Evolutionary conservation across 176 grass and related monocot species (phyloP).

Genomic region (Triticum timopheevii): DNA sequence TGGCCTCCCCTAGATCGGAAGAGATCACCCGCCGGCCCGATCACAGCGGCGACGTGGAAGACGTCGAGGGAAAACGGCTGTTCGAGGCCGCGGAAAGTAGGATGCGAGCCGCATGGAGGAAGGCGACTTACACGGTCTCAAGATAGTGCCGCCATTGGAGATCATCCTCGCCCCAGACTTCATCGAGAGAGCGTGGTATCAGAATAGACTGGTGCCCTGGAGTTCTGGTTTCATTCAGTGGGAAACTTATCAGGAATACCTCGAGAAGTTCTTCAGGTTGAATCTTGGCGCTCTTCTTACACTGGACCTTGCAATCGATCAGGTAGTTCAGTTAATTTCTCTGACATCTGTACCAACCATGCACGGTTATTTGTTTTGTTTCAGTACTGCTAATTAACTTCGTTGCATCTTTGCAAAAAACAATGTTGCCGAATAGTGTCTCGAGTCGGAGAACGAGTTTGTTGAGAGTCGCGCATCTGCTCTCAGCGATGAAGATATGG

Average conservation of each 20-base stretch:
- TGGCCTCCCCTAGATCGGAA: too few species aligned
- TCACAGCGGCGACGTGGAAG: too few species aligned
- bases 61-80: too few species aligned
- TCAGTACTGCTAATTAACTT: neutral
- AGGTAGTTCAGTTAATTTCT: neutral
- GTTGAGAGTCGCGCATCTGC: neutral
- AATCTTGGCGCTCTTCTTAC: neutral
- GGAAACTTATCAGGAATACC: neutral
- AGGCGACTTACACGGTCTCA: neutral
- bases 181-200: neutral
- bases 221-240: neutral
- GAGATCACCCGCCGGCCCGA: too few species aligned
- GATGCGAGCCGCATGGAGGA: neutral
- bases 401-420: neutral
- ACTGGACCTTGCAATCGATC: neutral
- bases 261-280: neutral
- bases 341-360: too few species aligned
- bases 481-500: neutral
- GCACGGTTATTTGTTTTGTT: neutral
- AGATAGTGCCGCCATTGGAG: neutral
- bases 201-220: neutral
- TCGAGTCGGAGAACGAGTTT: neutral
- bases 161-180: neutral
- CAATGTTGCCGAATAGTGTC: neutral
- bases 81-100: too few species aligned